Evolutionary conservation across 1,284 basidiomycete genomes (phyloP).

Genomic region (Ceraceosorus guamensis): DNA sequence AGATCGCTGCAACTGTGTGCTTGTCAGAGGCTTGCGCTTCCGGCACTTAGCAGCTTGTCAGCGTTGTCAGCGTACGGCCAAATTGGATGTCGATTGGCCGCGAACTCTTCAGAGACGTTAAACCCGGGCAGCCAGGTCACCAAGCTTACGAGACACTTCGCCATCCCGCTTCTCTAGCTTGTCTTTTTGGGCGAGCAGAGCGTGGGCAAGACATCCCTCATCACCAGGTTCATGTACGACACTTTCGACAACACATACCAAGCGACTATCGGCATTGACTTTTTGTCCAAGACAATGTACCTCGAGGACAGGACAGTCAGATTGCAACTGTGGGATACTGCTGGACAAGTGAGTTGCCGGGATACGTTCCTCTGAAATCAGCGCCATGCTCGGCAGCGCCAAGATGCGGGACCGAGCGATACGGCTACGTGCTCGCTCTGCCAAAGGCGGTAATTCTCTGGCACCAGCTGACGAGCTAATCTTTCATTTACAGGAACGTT

Average conservation of each 20-base stretch:
- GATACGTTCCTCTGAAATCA: neutral
- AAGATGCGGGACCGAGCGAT: too few species aligned
- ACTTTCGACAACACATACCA: slow-evolving; percentile 99
- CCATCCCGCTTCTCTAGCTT: slow-evolving; percentile 25
- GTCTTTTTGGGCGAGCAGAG: slow-evolving; percentile 45
- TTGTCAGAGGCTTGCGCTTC: too few species aligned
- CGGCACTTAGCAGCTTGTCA: too few species aligned
- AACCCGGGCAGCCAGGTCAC: neutral
- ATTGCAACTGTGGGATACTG: slow-evolving; percentile 94
- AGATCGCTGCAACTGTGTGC: too few species aligned
- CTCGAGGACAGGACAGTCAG: slow-evolving; percentile 96
- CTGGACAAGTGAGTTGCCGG: slow-evolving; percentile 76
- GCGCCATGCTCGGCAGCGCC: neutral
- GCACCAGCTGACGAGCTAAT: neutral
- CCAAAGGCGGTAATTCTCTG: neutral
- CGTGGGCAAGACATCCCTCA: slow-evolving; percentile 70
- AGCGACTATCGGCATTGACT: slow-evolving; percentile 99
- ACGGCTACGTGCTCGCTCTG: neutral
- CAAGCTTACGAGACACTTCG: neutral
- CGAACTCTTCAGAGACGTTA: too few species aligned
- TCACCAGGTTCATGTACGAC: slow-evolving; percentile 88
- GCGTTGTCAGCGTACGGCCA: too few species aligned
- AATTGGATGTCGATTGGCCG: too few species aligned
- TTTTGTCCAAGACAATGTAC: slow-evolving; percentile 99
- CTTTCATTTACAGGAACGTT: slow-evolving; percentile 68